Conservation (phyloP, 108 stramenopile species). For the Cyclotella sp. region DNA sequence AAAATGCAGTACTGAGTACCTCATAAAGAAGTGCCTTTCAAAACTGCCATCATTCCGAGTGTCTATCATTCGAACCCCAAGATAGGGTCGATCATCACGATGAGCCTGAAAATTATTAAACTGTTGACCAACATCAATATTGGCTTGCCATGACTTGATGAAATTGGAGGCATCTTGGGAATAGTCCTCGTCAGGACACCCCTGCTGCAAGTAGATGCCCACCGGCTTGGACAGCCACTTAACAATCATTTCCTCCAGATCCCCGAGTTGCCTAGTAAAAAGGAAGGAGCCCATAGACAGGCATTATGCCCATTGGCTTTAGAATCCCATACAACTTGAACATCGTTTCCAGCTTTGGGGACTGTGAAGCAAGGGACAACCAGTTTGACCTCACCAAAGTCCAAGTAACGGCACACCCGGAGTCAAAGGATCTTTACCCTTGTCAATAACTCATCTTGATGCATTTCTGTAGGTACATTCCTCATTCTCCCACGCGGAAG, state of each 20-base stretch:
- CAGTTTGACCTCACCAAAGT: background rate
- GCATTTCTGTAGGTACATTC: background rate
- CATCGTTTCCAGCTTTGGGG: background rate
- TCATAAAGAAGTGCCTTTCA: background rate
- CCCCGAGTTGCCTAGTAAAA: background rate
- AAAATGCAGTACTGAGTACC: background rate
- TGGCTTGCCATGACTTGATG: background rate
- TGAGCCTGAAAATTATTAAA: constrained; percentile 14
- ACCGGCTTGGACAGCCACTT: background rate
- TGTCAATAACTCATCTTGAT: background rate
- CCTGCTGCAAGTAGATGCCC: background rate
- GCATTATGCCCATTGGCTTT: background rate
- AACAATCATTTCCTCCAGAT: background rate
- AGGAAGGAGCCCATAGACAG: background rate
- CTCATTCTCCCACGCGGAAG: background rate
- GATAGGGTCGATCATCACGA: background rate
- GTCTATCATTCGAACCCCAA: constrained; percentile 2
- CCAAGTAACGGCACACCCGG: background rate
- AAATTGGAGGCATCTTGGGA: background rate
- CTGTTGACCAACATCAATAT: constrained; percentile 26
- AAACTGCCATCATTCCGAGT: background rate
- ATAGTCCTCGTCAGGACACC: constrained; percentile 7
- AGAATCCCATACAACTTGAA: background rate
- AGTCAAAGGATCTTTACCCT: background rate
- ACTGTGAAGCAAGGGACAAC: background rate